A percentile compares a stretch with the other conserved stretches of the same genome.
phyloP scores from a whole-genome alignment of 352 stramenopile species.

The Pilasporangium apinafurcum region DNA sequence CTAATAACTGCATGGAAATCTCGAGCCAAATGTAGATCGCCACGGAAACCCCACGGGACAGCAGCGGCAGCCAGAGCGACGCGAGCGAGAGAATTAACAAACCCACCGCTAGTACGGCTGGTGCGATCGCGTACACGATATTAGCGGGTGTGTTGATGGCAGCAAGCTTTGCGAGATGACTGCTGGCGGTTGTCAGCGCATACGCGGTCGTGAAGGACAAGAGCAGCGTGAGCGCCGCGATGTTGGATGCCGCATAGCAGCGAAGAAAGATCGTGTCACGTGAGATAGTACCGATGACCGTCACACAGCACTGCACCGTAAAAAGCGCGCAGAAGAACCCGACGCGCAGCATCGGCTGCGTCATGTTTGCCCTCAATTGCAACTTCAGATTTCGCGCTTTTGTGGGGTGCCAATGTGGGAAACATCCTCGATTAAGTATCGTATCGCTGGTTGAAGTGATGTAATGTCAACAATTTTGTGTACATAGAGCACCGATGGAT shows the following conservation, averaged over 20 bases:
- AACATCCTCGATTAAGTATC: too few relatives aligned
- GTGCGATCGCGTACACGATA: constrained; percentile 49
- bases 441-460: too few relatives aligned
- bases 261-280: constrained; percentile 81
- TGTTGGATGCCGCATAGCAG: constrained; percentile 56
- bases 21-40: constrained; percentile 81
- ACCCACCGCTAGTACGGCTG: constrained; percentile 27
- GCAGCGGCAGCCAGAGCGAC: constrained; percentile 33
- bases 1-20: constrained; percentile 63
- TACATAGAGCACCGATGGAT: too few relatives aligned
- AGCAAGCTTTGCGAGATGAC: constrained; percentile 22
- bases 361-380: constrained; percentile 5
- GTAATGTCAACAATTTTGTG: too few relatives aligned
- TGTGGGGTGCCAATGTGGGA: too few relatives aligned
- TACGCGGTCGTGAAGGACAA: constrained; percentile 73
- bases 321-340: constrained; percentile 81
- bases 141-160: constrained; percentile 14
- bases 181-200: constrained; percentile 39
- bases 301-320: constrained; percentile 71
- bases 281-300: constrained; percentile 70
- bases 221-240: constrained; percentile 65
- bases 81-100: constrained; percentile 36
- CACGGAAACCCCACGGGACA: constrained; percentile 43
- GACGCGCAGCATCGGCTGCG: constrained; percentile 44
- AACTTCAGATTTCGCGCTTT: too few relatives aligned